Percentiles rank a stretch among this genome's conserved stretches.
Conservation (phyloP, 2,329 filamentous ascomycete genomes). For the Pseudogymnoascus pannorum region DNA sequence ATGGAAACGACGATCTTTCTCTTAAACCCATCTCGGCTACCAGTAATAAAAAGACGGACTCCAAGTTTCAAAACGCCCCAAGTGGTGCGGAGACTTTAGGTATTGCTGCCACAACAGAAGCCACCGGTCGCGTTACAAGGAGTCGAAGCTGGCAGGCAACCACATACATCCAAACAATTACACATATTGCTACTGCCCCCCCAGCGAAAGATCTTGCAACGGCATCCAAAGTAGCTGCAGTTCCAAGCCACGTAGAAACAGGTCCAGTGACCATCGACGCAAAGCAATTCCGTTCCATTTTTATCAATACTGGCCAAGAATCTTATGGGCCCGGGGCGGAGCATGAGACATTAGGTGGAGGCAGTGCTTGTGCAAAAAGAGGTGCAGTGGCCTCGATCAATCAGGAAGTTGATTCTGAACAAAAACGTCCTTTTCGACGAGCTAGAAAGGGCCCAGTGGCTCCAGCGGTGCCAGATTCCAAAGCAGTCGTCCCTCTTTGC, state of each 20-base stretch:
- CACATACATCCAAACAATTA: not conserved
- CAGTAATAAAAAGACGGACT: not conserved
- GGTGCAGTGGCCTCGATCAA: conserved; percentile 3
- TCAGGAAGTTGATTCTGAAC: not conserved
- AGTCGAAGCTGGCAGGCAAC: not conserved
- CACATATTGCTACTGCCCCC: not conserved
- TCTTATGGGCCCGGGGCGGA: not conserved
- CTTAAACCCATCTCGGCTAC: not conserved
- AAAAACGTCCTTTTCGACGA: not conserved
- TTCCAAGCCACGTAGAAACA: not conserved
- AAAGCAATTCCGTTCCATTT: not conserved
- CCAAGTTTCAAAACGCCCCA: conserved; percentile 1
- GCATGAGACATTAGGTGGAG: not conserved
- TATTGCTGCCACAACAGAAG: not conserved
- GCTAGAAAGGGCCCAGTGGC: not conserved
- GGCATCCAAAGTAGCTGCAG: not conserved
- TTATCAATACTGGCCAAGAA: not conserved
- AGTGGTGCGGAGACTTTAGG: not conserved
- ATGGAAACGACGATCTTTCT: not conserved
- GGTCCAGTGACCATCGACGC: not conserved
- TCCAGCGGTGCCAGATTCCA: not conserved
- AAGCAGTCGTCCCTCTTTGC: not conserved
- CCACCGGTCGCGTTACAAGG: not conserved
- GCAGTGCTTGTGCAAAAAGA: not conserved
- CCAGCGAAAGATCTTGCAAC: not conserved